phyloP scores from a whole-genome alignment of 768 basidiomycete genomes.

The Kwoniella sp. region DNA sequence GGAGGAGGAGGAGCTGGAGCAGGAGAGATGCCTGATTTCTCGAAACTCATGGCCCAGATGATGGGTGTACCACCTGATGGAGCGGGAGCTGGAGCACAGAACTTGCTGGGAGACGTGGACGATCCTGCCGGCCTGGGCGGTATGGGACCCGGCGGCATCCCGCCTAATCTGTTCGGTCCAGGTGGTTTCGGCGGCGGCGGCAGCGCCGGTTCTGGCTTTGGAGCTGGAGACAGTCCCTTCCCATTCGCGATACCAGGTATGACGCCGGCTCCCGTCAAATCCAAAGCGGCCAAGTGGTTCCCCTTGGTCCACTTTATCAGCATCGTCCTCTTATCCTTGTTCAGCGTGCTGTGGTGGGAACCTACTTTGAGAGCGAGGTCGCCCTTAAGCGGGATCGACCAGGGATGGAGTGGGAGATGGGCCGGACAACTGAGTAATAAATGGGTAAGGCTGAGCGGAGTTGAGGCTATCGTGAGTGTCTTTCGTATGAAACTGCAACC shows the following conservation, averaged over 20 bases:
- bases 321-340: slow-evolving; percentile 40
- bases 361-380: slow-evolving; percentile 25
- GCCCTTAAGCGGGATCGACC: slow-evolving; percentile 3
- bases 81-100: slow-evolving; percentile 4
- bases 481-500: too few relatives aligned
- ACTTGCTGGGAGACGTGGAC: slow-evolving; percentile 43
- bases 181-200: slow-evolving; percentile 12
- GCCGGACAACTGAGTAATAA: slow-evolving; percentile 19
- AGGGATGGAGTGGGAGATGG: slow-evolving; percentile 14
- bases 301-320: slow-evolving; percentile 50
- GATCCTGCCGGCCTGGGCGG: slow-evolving; percentile 47
- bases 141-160: slow-evolving; percentile 14
- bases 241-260: slow-evolving; percentile 34
- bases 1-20: slow-evolving; percentile 8
- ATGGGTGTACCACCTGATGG: slow-evolving; percentile 28
- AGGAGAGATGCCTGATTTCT: slow-evolving; percentile 42
- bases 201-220: too few relatives aligned
- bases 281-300: slow-evolving; percentile 38
- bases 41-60: slow-evolving; percentile 38
- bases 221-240: slow-evolving; percentile 15
- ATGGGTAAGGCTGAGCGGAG: slow-evolving; percentile 22
- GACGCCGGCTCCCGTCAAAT: slow-evolving; percentile 22
- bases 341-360: slow-evolving; percentile 54
- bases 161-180: slow-evolving; percentile 17
- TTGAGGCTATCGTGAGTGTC: slow-evolving; percentile 41